Conservation (phyloP, 2,329 filamentous ascomycete species). For the Diaporthe longicolla region DNA sequence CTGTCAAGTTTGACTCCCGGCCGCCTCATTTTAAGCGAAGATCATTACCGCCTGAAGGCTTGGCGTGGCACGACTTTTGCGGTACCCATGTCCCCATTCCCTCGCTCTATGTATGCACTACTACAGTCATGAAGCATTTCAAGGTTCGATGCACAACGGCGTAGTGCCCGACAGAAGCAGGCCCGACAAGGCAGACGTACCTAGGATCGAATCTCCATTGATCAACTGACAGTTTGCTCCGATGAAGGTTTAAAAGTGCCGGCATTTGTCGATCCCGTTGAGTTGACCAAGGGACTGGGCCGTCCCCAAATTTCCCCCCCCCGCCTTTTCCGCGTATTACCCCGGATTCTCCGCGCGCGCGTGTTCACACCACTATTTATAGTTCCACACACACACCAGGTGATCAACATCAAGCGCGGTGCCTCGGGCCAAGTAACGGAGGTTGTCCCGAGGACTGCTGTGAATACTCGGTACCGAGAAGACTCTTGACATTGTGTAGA, state of each 20-base stretch:
- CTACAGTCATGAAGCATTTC: too few relatives aligned
- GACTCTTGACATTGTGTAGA: constrained; percentile 45
- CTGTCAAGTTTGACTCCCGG: not conserved
- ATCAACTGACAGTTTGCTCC: not conserved
- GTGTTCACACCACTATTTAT: not conserved
- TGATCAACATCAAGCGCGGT: not conserved
- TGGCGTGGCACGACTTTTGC: constrained; percentile 6
- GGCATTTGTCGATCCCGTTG: not conserved
- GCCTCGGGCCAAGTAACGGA: constrained; percentile 8
- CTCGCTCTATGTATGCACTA: too few relatives aligned
- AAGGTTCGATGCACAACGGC: not conserved
- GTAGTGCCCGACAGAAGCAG: not conserved
- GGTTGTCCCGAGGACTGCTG: not conserved
- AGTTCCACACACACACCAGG: not conserved
- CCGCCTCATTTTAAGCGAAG: not conserved
- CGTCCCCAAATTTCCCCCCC: not conserved
- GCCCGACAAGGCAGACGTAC: too few relatives aligned
- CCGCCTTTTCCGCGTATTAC: not conserved
- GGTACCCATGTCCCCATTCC: not conserved
- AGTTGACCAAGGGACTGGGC: not conserved
- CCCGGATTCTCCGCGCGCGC: not conserved
- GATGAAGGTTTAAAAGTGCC: not conserved
- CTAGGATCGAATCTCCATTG: not conserved
- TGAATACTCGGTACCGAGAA: not conserved
- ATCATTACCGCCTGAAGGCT: constrained; percentile 13